Evolutionary conservation across 331 rosid genomes (phyloP).

Genomic region (Stylosanthes scabra): DNA sequence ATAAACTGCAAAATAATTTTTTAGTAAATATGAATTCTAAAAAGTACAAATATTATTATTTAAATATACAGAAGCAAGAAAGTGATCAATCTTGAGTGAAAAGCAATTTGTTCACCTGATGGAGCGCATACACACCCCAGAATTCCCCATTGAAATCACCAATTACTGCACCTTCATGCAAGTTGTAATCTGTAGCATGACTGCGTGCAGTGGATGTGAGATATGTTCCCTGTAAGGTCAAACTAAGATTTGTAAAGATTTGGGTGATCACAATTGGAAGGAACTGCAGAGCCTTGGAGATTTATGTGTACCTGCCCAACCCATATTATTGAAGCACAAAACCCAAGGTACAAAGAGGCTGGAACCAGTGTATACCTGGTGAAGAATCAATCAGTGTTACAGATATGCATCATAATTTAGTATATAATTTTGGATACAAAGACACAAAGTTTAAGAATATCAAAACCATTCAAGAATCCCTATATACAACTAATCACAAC

Average conservation of each 20-base stretch:
- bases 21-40: constrained; percentile 27
- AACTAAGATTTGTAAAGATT: constrained; percentile 34
- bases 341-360: constrained; percentile 89
- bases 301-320: constrained; percentile 78
- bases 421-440: constrained; percentile 5
- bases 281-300: constrained; percentile 39
- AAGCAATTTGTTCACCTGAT: constrained; percentile 62
- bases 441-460: constrained; percentile 13
- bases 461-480: constrained; percentile 17
- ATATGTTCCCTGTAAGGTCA: constrained; percentile 82
- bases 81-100: constrained; percentile 2
- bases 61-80: constrained; percentile 27
- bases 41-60: background rate
- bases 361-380: constrained; percentile 92
- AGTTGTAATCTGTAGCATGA: constrained; percentile 65
- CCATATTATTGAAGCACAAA: constrained; percentile 96
- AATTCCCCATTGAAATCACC: constrained; percentile 95
- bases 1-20: constrained; percentile 64
- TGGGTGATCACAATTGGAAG: constrained; percentile 34
- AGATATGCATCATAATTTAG: constrained; percentile 11
- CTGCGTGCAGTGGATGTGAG: constrained; percentile 78
- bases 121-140: constrained; percentile 80
- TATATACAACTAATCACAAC: constrained; percentile 8
- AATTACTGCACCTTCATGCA: constrained; percentile 82
- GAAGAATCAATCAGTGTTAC: constrained; percentile 30